Evolutionary conservation across 164 flowering plant species (phyloP), one percentile per base, ranked within the genome.

Genomic region (Macadamia integrifolia): DNA sequence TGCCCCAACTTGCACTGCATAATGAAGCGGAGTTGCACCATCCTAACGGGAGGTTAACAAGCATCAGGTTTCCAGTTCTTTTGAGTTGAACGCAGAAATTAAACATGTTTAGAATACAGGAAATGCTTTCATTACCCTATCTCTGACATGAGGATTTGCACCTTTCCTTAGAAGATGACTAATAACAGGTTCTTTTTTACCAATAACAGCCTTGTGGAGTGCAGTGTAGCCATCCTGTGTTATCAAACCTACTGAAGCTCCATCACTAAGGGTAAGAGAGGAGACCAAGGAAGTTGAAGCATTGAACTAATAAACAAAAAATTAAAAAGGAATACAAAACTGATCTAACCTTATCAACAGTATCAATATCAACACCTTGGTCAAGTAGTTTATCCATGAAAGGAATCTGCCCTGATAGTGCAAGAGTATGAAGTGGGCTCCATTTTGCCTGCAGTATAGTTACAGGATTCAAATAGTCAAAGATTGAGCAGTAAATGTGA

Each of bases 1-100:
- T n/a, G 92, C 93, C 62, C 97, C 88, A 69, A 94, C 97, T 84
- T 92, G 97, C 80, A 86, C 96, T 66, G 99, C 99, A 81, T 90
- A 90, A 83, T 94, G 99, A 74, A 92, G 90, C 23, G 93, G 86
- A 35, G 91, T 86, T 66, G 88, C 93, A 74, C 99, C 97, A 83
- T 89, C 83, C 99, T 94, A 70, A 66, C 31, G 62, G 14, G 42
- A 66, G 43, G 52, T 6, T 32, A 8, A 14, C 3, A 14, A 15
- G 23, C 50, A 14, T 53, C 57, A 53, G 15, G 57, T 4, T 12
- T 12, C 18, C 57, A 18, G 60, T 29, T 62, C 40, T 23, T n/a
- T 17, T 7, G 63, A 65, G 52, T 43, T 23, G 53, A n/a, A n/a
- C 11, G 49, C 5, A 61, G n/a, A 43, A 31, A 13, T 60, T 7